These are phyloP conservation scores for Peronospora destructor DNA, from an alignment of 352 stramenopile genomes.

Conservation along the genomic window DNA sequence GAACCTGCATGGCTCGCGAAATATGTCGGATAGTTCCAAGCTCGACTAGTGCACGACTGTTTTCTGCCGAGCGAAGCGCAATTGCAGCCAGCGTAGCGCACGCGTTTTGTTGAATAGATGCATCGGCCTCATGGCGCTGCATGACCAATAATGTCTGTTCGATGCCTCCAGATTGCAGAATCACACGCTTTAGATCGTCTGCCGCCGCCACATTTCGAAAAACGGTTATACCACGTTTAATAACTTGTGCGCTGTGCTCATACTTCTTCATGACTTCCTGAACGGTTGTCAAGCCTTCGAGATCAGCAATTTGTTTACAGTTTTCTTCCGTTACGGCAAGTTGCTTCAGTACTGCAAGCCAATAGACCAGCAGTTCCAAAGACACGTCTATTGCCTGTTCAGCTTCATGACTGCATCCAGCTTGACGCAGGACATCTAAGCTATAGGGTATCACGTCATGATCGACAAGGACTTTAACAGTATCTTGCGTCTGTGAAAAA, in stretches of 20 bases:
- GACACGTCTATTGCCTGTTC: slow-evolving; percentile 15
- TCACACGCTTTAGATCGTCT: slow-evolving; percentile 60
- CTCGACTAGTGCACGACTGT: slow-evolving; percentile 49
- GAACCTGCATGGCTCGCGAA: slow-evolving; percentile 46
- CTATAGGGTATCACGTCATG: slow-evolving; percentile 47
- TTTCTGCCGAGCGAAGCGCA: slow-evolving; percentile 57
- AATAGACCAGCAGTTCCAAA: slow-evolving; percentile 42
- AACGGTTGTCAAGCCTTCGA: slow-evolving; percentile 45
- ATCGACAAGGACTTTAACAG: slow-evolving; percentile 53
- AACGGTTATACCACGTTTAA: slow-evolving; percentile 64
- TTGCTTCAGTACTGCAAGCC: slow-evolving; percentile 71
- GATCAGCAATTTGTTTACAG: slow-evolving; percentile 60
- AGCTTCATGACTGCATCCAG: slow-evolving; percentile 1
- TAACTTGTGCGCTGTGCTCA: slow-evolving; percentile 36
- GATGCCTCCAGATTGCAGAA: slow-evolving; percentile 50
- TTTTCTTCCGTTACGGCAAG: slow-evolving; percentile 72
- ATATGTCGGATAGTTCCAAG: slow-evolving; percentile 41
- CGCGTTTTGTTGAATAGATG: slow-evolving; percentile 56
- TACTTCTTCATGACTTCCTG: slow-evolving; percentile 52
- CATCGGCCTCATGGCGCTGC: slow-evolving; percentile 40
- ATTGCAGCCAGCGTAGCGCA: slow-evolving; percentile 72
- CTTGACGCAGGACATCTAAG: slow-evolving; percentile 30
- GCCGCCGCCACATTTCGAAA: slow-evolving; percentile 66
- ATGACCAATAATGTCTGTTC: slow-evolving; percentile 52
- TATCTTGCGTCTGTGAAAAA: slow-evolving; percentile 67